Conservation (phyloP, 208 protist species). For the Leishmania amazonensis region DNA sequence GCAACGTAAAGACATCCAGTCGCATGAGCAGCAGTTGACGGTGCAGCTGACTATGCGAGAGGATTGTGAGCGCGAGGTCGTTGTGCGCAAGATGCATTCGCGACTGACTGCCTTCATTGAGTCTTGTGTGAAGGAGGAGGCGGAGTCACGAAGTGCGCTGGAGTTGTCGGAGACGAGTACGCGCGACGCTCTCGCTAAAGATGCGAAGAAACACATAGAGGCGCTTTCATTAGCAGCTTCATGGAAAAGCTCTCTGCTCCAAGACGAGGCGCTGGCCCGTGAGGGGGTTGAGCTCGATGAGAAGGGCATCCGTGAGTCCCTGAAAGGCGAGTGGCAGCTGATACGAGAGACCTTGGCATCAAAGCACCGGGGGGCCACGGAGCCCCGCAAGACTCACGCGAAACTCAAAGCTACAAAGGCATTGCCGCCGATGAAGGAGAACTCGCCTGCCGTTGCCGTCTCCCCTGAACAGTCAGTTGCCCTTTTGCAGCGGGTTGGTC, state of each 20-base stretch:
- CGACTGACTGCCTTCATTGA: neutral
- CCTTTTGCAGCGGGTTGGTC: constrained; percentile 28
- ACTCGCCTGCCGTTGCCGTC: neutral
- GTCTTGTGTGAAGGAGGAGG: neutral
- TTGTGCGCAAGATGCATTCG: neutral
- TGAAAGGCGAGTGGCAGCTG: neutral
- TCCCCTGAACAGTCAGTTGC: constrained; percentile 1
- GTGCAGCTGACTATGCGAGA: neutral
- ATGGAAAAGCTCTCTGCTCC: neutral
- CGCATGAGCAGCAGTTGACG: neutral
- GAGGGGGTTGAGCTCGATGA: neutral
- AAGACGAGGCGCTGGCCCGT: neutral
- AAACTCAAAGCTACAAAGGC: neutral
- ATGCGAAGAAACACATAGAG: neutral
- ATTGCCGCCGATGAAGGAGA: neutral
- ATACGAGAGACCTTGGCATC: neutral
- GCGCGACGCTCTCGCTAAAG: neutral
- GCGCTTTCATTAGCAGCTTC: neutral
- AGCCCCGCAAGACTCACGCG: neutral
- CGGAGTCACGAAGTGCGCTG: neutral
- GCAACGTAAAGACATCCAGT: neutral
- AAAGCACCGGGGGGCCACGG: neutral
- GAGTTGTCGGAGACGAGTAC: neutral
- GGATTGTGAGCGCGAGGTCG: neutral
- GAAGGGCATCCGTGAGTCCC: neutral